Base-by-base conservation (phyloP, 2,329 filamentous ascomycete genomes). In the Stachybotrys echinatus region DNA sequence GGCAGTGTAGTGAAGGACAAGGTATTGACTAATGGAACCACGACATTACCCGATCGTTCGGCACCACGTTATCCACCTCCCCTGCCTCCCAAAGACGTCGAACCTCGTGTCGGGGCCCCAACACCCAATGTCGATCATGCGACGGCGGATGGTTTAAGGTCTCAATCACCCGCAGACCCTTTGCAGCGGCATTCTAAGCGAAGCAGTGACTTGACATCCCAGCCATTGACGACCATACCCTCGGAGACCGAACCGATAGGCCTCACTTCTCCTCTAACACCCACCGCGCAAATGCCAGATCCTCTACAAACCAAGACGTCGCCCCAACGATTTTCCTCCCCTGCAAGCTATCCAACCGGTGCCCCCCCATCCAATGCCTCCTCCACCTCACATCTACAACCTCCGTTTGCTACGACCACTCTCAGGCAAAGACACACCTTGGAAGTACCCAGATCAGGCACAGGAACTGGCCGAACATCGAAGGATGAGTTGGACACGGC, bases 351-450 rank as follows among this genome's bases (percentile, higher is more conserved):
- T 58, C 70, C 72, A 48, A 63, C 69, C 22, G 64, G 68, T 48
- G 61, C 64, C 23, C 59, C 68, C 18, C 65, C 65, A 40, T 62
- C 68, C 37, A 67, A 66, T 23, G 64, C 70, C 23, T 73, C 76
- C 12, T 70, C 77, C 1, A 77, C 80, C n/a, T 71, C 71, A 3
- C 70, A 76, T 51, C 66, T 76, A 42, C 76, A 84, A 38, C 73
- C 81, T 8, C 58, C 62, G 3, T 42, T 54, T 37, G 49, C 58
- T 21, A 74, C 76, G 14, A 72, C 79, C 19, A 79, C 81, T 49
- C 72, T 92, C 45, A 87, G 87, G 66, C 89, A 96, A 53, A 84
- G 92, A 56, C 88, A 96, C 69, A 96, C 90, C 0, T 77, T 96
- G 22, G 90, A 96, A 67, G 89, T 96, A 0, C 91, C 92, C 7